phyloP scores from a whole-genome alignment of 441 rosid genomes.

The Eruca vesicaria region DNA sequence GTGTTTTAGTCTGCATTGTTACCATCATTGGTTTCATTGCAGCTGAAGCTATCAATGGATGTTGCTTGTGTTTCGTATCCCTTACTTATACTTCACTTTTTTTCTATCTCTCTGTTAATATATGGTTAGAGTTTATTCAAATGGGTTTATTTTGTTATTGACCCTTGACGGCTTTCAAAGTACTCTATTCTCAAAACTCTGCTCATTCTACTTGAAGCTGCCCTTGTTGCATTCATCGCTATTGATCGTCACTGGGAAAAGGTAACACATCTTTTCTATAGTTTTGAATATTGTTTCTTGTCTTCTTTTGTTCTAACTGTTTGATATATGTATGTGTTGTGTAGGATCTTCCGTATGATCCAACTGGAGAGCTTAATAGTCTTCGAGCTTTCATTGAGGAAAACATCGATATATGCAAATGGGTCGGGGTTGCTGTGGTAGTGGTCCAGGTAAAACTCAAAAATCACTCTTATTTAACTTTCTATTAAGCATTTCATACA shows the following conservation, averaged over 20 bases:
- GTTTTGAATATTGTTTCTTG: background rate
- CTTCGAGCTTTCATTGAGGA: slow-evolving; percentile 63
- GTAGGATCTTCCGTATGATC: slow-evolving; percentile 84
- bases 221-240: slow-evolving; percentile 72
- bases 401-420: slow-evolving; percentile 68
- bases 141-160: background rate
- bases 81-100: slow-evolving; percentile 37
- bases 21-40: slow-evolving; percentile 82
- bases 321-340: background rate
- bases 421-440: slow-evolving; percentile 75
- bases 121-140: background rate
- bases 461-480: too few species aligned
- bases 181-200: slow-evolving; percentile 62
- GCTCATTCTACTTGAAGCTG: slow-evolving; percentile 68
- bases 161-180: slow-evolving; percentile 32
- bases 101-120: background rate
- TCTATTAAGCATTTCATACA: slow-evolving; percentile 2
- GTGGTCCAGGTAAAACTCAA: slow-evolving; percentile 57
- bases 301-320: background rate
- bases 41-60: slow-evolving; percentile 77
- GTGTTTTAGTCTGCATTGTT: slow-evolving; percentile 58
- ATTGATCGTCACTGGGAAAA: slow-evolving; percentile 81
- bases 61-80: slow-evolving; percentile 98
- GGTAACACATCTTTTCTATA: slow-evolving; percentile 34
- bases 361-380: slow-evolving; percentile 79